Conservation (phyloP, 805 yeast genomes). For the Starmerella lactis-condensi region DNA sequence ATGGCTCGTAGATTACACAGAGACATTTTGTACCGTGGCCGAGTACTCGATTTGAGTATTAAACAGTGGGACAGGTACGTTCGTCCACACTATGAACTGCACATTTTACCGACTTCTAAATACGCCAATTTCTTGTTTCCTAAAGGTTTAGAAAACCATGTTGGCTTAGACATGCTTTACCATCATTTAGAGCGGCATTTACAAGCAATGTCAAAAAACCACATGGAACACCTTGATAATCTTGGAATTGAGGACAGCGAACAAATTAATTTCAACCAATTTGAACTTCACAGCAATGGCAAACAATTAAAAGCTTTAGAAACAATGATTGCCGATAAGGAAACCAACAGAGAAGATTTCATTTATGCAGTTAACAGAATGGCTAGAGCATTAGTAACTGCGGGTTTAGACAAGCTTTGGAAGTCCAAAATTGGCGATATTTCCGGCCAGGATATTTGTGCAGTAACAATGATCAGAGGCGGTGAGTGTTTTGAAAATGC, state of each 20-base stretch:
- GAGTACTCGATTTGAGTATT: slow-evolving; percentile 67
- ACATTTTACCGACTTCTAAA: slow-evolving; percentile 56
- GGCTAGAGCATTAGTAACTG: slow-evolving; percentile 49
- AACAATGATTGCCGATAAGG: slow-evolving; percentile 43
- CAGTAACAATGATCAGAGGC: slow-evolving; percentile 67
- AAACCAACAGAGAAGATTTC: slow-evolving; percentile 52
- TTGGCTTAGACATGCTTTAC: slow-evolving; percentile 65
- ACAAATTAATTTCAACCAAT: too few species aligned
- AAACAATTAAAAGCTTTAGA: slow-evolving; percentile 57
- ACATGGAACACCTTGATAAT: slow-evolving; percentile 41
- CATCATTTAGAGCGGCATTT: slow-evolving; percentile 63
- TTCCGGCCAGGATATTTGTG: slow-evolving; percentile 33
- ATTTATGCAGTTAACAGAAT: slow-evolving; percentile 72
- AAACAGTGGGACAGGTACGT: slow-evolving; percentile 83
- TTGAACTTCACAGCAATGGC: slow-evolving; percentile 5
- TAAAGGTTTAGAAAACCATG: slow-evolving; percentile 61
- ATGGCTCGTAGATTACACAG: slow-evolving; percentile 72
- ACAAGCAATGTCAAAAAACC: slow-evolving; percentile 42
- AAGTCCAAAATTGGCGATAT: slow-evolving; percentile 18
- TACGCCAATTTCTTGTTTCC: slow-evolving; percentile 83
- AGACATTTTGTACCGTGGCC: slow-evolving; percentile 69
- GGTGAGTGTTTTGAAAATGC: slow-evolving; percentile 86
- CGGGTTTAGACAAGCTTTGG: slow-evolving; percentile 37
- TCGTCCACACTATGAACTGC: slow-evolving; percentile 72
- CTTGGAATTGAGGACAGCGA: slow-evolving; percentile 33